Base-by-base conservation (phyloP, 805 yeast genomes). In the Hanseniaspora lachancei region DNA sequence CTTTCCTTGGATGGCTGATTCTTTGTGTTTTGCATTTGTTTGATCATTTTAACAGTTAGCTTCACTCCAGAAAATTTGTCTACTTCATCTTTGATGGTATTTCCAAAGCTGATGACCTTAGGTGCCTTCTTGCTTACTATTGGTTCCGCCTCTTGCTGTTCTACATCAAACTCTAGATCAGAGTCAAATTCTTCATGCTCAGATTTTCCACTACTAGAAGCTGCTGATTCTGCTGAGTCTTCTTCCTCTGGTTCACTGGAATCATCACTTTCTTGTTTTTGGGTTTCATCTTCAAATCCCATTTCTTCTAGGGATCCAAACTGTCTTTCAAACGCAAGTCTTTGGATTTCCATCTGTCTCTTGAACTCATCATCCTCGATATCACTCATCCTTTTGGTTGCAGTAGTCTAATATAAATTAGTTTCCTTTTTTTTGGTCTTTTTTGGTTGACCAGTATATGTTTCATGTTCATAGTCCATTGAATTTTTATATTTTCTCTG, bases 301-400 rank as follows among this genome's bases (percentile, higher is more conserved):
- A 80, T 65, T 1, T 69, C 69, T 60, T 78, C 84, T 13, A 81
- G 61, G 2, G 77, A 68, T 0, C 86, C 86, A 62, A 81, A 81
- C 65, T 80, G 85, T 3, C 78, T 77, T 62, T 81, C 86, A 63
- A 81, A 81, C 40, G 79, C 77, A 24, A 70, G 64, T 56, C 86
- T 68, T 62, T 81, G 85, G 23, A 71, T 61, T 62, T 80, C 85
- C 65, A 80, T 57, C 35, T 60, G 61, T 16, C 27, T 35, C 42
- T 52, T 59, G 21, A 60, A 47, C 44, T 66, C 63, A 1, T 61
- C 62, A 23, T 58, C 66, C 34, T 44, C 44, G 2, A 12, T 18
- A 20, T 35, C 46, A 29, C 42, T 32, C 50, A 49, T 49, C 3
- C 8, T 6, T 27, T 6, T 27, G 5, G 9, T 27, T 27, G 29